Evolutionary conservation across 495 filamentous ascomycete genomes (phyloP), one percentile per base, ranked within the genome.

Genomic region (Clohesyomyces aquaticus): DNA sequence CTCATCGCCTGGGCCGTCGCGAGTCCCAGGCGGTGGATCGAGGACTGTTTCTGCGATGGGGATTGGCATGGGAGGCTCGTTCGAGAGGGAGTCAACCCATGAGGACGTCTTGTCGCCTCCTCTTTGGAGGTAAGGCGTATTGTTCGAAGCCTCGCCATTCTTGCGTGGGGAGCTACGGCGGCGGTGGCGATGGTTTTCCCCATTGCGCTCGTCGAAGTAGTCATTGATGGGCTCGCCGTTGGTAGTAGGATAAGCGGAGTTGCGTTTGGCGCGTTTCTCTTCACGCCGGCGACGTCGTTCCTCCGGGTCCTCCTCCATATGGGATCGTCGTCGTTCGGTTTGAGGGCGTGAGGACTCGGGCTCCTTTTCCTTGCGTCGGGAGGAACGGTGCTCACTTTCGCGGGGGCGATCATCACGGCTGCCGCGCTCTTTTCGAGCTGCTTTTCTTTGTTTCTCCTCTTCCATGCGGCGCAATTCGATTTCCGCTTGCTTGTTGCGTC

Each of bases 71-170:
- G 70, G 70, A 9, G 68, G 68, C 16, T 70, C 67, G 27, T 63
- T 53, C 29, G 52, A 65, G 4, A 72, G 51, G 4, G 48, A 56
- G 45, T 70, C 48, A 26, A 72, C 68, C 70, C 70, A 72, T 18
- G 70, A 72, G 8, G 60, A 65, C 19, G 70, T 72, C 58, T 72
- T 72, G 51, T 72, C 70, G 19, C 68, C 68, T 41, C 70, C 68
- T 16, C 59, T 65, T 23, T 55, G 9, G 3, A 72, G 51, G 55
- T 72, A 72, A 21, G 70, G 70, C 25, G 23, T 22, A n/a, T n/a
- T n/a, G 43, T 67, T 67, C 19, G 48, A 35, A 4, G 28, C 23
- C 16, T 55, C 38, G 6, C 25, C 41, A 10, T 53, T 48, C 19
- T 54, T 32, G 10, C 29, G 54, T 1, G 55, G 59, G 12, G 62